Percentiles rank a stretch among this genome's conserved stretches.
Conservation (phyloP, 1,284 basidiomycete genomes). For the Ganoderma lingzhi region DNA sequence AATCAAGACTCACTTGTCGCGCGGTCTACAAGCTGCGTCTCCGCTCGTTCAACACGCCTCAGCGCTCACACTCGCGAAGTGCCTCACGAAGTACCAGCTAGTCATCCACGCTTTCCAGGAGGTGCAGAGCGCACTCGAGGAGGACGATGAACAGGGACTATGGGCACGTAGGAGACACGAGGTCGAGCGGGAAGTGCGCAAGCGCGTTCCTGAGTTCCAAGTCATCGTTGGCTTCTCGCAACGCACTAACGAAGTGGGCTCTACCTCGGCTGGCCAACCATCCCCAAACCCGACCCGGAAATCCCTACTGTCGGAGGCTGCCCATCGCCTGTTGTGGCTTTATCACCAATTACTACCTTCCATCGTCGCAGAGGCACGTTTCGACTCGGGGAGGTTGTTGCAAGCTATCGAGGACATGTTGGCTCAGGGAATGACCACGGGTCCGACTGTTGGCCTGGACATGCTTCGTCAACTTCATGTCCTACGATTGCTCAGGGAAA, state of each 20-base stretch:
- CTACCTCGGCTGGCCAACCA: constrained; percentile 33
- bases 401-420: constrained; percentile 52
- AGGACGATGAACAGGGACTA: constrained; percentile 66
- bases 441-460: constrained; percentile 54
- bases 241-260: constrained; percentile 39
- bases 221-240: constrained; percentile 85
- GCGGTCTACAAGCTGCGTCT: constrained; percentile 77
- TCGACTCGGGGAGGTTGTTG: constrained; percentile 87
- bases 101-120: constrained; percentile 60
- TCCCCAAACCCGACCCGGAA: constrained; percentile 47
- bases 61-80: constrained; percentile 77
- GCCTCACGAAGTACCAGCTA: constrained; percentile 71
- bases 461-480: constrained; percentile 81
- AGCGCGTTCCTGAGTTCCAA: constrained; percentile 83
- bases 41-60: constrained; percentile 86
- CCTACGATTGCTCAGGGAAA: constrained; percentile 74
- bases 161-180: constrained; percentile 74
- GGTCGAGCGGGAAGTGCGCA: constrained; percentile 78
- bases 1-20: constrained; percentile 77
- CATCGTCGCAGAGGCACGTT: constrained; percentile 79
- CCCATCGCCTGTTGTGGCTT: constrained; percentile 83
- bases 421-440: constrained; percentile 7
- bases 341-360: constrained; percentile 84
- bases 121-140: constrained; percentile 67
- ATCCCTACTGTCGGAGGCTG: constrained; percentile 78